These are phyloP conservation scores for Triticum monococcum DNA, from an alignment of 176 grass and related monocot genomes.

Conservation along the genomic window DNA sequence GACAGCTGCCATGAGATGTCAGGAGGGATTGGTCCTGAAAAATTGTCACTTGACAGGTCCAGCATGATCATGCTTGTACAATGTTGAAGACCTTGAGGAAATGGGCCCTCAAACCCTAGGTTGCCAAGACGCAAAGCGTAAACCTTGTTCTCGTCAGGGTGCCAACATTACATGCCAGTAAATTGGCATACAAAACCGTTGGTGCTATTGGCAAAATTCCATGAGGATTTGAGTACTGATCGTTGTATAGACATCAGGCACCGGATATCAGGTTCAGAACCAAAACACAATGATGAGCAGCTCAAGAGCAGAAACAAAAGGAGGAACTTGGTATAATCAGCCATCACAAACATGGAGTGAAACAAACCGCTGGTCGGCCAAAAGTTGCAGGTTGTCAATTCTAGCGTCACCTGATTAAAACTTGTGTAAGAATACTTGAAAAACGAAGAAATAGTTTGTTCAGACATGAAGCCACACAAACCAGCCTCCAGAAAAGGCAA, in stretches of 20 bases:
- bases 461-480: background rate
- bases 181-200: rapidly evolving
- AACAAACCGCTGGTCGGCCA: background rate
- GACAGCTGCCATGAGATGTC: slow-evolving; percentile 30
- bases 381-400: background rate
- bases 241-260: background rate
- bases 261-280: background rate
- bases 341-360: background rate
- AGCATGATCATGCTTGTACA: slow-evolving; percentile 2
- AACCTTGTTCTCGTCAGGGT: background rate
- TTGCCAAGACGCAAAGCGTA: slow-evolving; percentile 6
- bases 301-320: slow-evolving; percentile 2
- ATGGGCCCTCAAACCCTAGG: slow-evolving; percentile 46
- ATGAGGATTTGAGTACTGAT: background rate
- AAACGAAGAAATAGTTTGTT: background rate
- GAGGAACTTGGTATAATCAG: background rate
- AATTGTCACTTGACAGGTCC: slow-evolving; percentile 42
- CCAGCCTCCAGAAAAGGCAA: background rate
- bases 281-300: slow-evolving; percentile 22
- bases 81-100: slow-evolving; percentile 33
- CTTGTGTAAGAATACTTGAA: background rate
- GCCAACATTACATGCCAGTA: background rate
- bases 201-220: background rate
- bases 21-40: slow-evolving; percentile 28
- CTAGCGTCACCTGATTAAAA: background rate